Conservation (phyloP, 176 grass and related monocot genomes). For the Bothriochloa decipiens region DNA sequence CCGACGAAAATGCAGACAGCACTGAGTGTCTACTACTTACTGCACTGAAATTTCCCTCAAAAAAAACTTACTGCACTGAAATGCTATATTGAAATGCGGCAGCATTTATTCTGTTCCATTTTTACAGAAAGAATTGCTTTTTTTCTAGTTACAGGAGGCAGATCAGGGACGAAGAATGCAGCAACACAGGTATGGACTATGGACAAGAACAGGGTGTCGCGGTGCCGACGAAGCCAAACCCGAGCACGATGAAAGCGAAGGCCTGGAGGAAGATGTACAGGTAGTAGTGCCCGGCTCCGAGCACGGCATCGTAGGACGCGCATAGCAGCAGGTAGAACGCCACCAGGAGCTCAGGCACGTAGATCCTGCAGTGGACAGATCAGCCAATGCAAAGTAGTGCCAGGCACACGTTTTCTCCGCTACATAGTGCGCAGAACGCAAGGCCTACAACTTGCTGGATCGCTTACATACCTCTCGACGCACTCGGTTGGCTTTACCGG, state of each 20-base stretch:
- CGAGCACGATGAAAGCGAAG: slow-evolving; percentile 59
- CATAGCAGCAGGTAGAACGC: slow-evolving; percentile 57
- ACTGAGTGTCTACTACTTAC: no score
- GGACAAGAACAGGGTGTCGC: slow-evolving; percentile 40
- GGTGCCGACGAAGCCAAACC: slow-evolving; percentile 74
- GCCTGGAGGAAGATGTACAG: slow-evolving; percentile 71
- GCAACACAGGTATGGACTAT: slow-evolving; percentile 41
- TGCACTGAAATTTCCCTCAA: no score
- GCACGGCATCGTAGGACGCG: slow-evolving; percentile 52
- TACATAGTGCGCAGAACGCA: background rate
- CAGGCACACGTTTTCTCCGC: background rate
- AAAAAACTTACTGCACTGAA: no score
- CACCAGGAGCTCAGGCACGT: slow-evolving; percentile 57
- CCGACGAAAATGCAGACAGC: background rate
- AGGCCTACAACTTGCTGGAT: background rate
- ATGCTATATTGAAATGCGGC: background rate
- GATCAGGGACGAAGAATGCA: slow-evolving; percentile 9
- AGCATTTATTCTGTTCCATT: slow-evolving; percentile 33
- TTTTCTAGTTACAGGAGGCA: slow-evolving; percentile 30
- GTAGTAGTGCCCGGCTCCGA: slow-evolving; percentile 47
- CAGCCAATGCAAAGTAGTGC: background rate
- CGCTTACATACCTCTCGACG: slow-evolving; percentile 48
- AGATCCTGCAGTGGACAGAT: slow-evolving; percentile 56
- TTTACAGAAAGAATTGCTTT: slow-evolving; percentile 31
- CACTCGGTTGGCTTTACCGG: slow-evolving; percentile 51